Conservation (phyloP, 441 rosid species). For the Breynia disticha region DNA sequence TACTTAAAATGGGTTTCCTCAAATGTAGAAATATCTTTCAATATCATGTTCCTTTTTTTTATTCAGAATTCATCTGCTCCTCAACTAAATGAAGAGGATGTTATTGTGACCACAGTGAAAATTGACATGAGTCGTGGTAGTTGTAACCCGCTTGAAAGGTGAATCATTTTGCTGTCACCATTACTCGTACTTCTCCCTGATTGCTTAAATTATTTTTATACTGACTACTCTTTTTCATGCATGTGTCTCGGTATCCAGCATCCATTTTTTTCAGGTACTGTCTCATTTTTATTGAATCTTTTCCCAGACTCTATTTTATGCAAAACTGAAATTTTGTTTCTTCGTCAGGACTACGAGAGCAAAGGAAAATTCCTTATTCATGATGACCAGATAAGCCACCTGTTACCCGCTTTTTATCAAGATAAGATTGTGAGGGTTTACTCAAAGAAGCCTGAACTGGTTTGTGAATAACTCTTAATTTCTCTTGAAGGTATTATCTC, state of each 20-base stretch:
- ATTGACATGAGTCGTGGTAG: constrained; percentile 61
- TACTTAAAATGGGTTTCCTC: constrained; percentile 9
- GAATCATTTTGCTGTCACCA: neutral
- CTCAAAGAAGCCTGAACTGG: constrained; percentile 62
- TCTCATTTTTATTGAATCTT: neutral
- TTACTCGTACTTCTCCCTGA: too few species aligned
- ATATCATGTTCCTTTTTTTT: constrained; percentile 4
- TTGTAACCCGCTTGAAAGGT: constrained; percentile 52
- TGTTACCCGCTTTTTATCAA: constrained; percentile 48
- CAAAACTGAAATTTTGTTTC: constrained; percentile 5
- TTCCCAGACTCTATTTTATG: neutral
- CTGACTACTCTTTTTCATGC: constrained; percentile 18
- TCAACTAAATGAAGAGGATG: constrained; percentile 51
- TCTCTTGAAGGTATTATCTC: neutral
- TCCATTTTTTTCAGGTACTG: constrained; percentile 52
- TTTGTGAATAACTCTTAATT: constrained; percentile 14
- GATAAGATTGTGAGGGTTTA: constrained; percentile 67
- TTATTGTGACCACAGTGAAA: constrained; percentile 38
- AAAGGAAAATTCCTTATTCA: constrained; percentile 27
- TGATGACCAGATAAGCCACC: constrained; percentile 45
- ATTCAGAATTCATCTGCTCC: constrained; percentile 29
- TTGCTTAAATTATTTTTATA: constrained; percentile 4
- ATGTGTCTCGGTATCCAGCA: constrained; percentile 31
- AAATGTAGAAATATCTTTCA: constrained; percentile 12
- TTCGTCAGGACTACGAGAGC: constrained; percentile 43